Percentiles rank a stretch among this genome's conserved stretches.
Evolutionary conservation across 352 stramenopile species (phyloP).

Genomic region (Phytophthora macrochlamydospora): DNA sequence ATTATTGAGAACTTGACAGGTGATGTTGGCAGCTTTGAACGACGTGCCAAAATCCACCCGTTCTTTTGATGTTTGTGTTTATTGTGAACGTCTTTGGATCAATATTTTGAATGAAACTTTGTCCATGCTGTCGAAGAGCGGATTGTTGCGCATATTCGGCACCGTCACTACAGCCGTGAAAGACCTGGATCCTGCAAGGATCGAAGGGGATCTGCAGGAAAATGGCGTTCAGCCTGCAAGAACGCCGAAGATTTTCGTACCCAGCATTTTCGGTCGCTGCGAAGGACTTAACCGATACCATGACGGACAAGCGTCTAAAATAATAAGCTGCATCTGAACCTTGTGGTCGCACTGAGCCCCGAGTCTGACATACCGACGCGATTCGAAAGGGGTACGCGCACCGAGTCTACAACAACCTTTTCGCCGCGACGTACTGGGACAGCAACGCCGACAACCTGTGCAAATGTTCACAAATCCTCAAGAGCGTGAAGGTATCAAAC

Average conservation of each 20-base stretch:
- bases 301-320: conserved; percentile 11
- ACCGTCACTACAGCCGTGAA: conserved; percentile 31
- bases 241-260: conserved; percentile 17
- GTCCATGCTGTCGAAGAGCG: conserved; percentile 10
- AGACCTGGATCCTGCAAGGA: conserved; percentile 19
- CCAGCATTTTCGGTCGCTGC: conserved; percentile 7
- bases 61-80: neutral
- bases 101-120: conserved; percentile 32
- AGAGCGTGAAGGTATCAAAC: too few relatives aligned
- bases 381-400: too few relatives aligned
- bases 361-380: too few relatives aligned
- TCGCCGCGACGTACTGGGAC: too few relatives aligned
- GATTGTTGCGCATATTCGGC: conserved; percentile 30
- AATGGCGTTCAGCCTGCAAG: conserved; percentile 32
- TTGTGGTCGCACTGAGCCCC: too few relatives aligned
- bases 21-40: too few relatives aligned
- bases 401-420: too few relatives aligned
- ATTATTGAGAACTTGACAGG: conserved; percentile 5
- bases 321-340: too few relatives aligned
- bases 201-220: conserved; percentile 31
- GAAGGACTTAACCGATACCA: conserved; percentile 8
- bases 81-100: conserved; percentile 10
- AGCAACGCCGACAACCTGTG: too few relatives aligned
- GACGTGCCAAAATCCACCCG: neutral
- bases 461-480: too few relatives aligned